A percentile compares a stretch with the other conserved stretches of the same genome.
Evolutionary conservation across 129 eudicot species (phyloP).

Genomic region (Chrysanthemum seticuspe): DNA sequence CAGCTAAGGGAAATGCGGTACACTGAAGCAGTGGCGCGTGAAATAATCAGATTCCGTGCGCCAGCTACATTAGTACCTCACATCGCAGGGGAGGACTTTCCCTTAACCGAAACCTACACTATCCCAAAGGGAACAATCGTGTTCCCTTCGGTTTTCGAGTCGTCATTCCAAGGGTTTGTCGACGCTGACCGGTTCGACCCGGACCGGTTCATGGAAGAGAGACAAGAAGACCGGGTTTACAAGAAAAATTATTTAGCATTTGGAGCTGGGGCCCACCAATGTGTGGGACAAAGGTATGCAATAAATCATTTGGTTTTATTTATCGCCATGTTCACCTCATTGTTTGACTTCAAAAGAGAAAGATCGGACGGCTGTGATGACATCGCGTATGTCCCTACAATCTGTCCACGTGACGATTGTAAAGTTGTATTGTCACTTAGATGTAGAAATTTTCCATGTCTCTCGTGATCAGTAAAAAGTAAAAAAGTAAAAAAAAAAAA

Average conservation of each 20-base stretch:
- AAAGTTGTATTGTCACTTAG: constrained; percentile 50
- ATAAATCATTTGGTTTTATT: constrained; percentile 70
- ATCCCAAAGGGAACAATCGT: constrained; percentile 84
- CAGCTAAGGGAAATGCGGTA: constrained; percentile 70
- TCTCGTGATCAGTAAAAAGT: constrained; percentile 25
- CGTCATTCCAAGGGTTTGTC: constrained; percentile 79
- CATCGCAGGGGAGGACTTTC: constrained; percentile 78
- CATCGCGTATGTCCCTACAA: constrained; percentile 73
- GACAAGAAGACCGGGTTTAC: constrained; percentile 77
- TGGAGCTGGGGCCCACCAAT: constrained; percentile 91
- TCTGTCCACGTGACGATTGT: constrained; percentile 91
- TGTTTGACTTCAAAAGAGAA: constrained; percentile 71
- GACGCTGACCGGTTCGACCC: constrained; percentile 89
- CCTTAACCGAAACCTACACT: constrained; percentile 54
- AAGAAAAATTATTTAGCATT: constrained; percentile 68
- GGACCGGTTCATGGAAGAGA: constrained; percentile 67
- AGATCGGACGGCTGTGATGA: constrained; percentile 91
- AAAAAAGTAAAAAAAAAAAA: too few relatives aligned
- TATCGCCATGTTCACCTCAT: constrained; percentile 72
- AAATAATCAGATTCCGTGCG: constrained; percentile 60
- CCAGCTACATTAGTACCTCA: constrained; percentile 95
- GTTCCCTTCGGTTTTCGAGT: constrained; percentile 84
- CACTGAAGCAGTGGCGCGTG: constrained; percentile 88
- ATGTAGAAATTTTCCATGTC: constrained; percentile 41
- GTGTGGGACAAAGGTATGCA: constrained; percentile 95